Evolutionary conservation across 352 stramenopile species (phyloP), one percentile per base, ranked within the genome.

Genomic region (Achlya hypogyna): DNA sequence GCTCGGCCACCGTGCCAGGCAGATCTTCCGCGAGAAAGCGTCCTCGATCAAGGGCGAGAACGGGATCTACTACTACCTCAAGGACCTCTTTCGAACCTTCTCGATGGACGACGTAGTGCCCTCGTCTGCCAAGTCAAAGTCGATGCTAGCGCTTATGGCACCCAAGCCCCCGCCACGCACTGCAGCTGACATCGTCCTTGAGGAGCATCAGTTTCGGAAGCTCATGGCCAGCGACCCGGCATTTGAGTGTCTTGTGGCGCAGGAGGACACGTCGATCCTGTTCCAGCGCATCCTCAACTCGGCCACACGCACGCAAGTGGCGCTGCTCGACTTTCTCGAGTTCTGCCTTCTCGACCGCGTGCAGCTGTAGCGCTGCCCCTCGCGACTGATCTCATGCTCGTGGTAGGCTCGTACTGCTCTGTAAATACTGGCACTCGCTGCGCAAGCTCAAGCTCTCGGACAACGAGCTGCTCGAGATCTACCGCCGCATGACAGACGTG

Each of bases 41-140:
- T 76, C 82, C 32, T 90, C 82, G 8, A 89, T 87, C 78, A 83
- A 83, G 18, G 84, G 80, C 9, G 77, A 87, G 64, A 93, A 93
- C 71, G 82, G 80, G 58, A 84, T 93, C 40, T 93, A 89, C 72
- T 93, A 89, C 74, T 89, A 88, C 64, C 71, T 93, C 42, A 93
- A 93, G 66, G 81, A 87, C n/a, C 70, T 91, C 25, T 87, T 93
- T 75, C 79, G 77, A 62, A 83, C 75, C 51, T 91, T 88, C 43
- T 78, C 77, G 5, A 73, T 69, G 56, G 72, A 86, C 43, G 69
- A 77, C 20, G 59, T 71, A 5, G 27, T 47, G 3, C 14, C 53
- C 4, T 22, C 18, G 28, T 79, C 76, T 43, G 72, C 79, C 52
- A 86, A 80, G 65, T 35, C 58, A 14, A 58, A 75, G 4, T 53